Conservation (phyloP, 129 eudicot genomes). For the Escallonia herrerae region DNA sequence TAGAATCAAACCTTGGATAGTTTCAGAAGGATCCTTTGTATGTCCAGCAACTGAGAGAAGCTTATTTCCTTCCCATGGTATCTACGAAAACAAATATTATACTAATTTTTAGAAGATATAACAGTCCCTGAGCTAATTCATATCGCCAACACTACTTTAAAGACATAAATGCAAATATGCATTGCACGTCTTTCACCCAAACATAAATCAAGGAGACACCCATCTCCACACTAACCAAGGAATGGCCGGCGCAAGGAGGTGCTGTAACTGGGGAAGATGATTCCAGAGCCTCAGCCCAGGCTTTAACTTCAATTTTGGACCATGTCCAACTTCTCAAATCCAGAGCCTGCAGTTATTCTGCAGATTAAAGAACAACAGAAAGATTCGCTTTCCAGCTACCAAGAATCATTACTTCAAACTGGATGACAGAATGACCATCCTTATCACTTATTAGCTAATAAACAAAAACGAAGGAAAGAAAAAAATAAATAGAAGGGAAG, state of each 20-base stretch:
- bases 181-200: constrained; percentile 1
- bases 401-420: constrained; percentile 12
- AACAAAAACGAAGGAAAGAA: neutral
- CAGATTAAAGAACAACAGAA: neutral
- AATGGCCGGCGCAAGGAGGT: constrained; percentile 88
- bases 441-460: neutral
- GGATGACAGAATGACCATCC: neutral
- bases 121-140: constrained; percentile 6
- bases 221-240: constrained; percentile 64
- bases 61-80: constrained; percentile 95
- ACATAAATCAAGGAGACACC: constrained; percentile 7
- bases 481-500: neutral
- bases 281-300: constrained; percentile 37
- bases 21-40: constrained; percentile 87
- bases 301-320: constrained; percentile 82
- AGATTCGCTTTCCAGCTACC: neutral
- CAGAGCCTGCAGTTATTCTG: constrained; percentile 47
- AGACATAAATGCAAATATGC: neutral
- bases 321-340: constrained; percentile 87
- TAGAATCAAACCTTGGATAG: constrained; percentile 56
- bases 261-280: constrained; percentile 28
- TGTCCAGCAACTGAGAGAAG: constrained; percentile 96
- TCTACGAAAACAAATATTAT: constrained; percentile 35
- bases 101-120: constrained; percentile 4
- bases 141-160: neutral